Evolutionary conservation across 2,329 filamentous ascomycete species (phyloP).

Genomic region (Scytalidium sp.): DNA sequence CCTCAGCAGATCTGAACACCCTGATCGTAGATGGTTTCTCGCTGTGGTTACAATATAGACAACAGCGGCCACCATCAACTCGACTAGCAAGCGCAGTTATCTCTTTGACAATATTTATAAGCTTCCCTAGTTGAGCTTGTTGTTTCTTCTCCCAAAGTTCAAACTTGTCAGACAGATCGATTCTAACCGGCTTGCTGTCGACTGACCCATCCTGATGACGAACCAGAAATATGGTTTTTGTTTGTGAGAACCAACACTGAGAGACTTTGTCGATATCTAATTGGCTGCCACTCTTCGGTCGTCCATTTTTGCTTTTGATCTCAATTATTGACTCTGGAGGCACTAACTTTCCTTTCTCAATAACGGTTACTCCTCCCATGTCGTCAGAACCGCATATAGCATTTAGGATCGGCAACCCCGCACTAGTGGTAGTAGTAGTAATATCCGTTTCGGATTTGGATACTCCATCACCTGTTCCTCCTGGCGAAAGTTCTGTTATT

Average conservation of each 20-base stretch:
- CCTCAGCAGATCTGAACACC: conserved; percentile 3
- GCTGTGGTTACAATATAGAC: conserved; percentile 4
- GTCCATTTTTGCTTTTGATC: conserved; percentile 14
- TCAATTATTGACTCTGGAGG: conserved; percentile 13
- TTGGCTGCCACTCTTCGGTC: not conserved
- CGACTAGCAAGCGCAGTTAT: conserved; percentile 11
- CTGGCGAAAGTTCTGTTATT: not conserved
- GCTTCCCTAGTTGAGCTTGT: conserved; percentile 5
- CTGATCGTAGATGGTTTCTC: not conserved
- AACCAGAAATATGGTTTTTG: conserved; percentile 14
- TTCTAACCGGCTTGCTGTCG: conserved; percentile 1
- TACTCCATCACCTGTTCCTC: not conserved
- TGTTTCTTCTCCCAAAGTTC: conserved; percentile 9
- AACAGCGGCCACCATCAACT: conserved; percentile 12
- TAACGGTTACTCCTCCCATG: conserved; percentile 7
- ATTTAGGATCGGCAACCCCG: not conserved
- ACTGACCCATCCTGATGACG: conserved; percentile 16
- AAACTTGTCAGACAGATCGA: conserved; percentile 6
- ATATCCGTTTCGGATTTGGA: not conserved
- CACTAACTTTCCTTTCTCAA: conserved; percentile 11
- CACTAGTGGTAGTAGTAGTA: not conserved
- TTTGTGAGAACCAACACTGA: conserved; percentile 23
- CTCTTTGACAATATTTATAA: conserved; percentile 13
- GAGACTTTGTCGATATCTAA: conserved; percentile 8
- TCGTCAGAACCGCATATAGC: conserved; percentile 2